Base-by-base conservation (phyloP, 768 basidiomycete species). In the Astraeus odoratus region DNA sequence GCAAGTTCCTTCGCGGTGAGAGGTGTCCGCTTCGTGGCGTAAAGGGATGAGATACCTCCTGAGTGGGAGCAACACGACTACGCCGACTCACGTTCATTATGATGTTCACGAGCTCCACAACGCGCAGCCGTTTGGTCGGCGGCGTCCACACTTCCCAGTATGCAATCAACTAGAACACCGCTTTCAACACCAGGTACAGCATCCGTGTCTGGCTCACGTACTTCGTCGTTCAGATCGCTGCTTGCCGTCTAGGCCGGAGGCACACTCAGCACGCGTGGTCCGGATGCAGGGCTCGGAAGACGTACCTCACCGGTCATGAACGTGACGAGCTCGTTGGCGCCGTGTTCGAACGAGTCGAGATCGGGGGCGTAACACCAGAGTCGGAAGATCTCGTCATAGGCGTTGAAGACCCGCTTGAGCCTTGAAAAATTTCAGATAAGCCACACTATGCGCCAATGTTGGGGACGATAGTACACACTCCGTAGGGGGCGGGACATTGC, bases 311-410 rank as follows among this genome's bases (percentile, higher is more conserved):
- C 77, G 16, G 78, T 68, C 47, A 81, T 64, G 47, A 81, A 73
- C 16, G 65, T 68, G 19, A 80, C 65, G 16, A 75, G 66, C 57
- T 86, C 84, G 47, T 72, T 76, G 19, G 74, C 75, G 2, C 77
- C 76, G 42, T 83, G 78, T 50, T 88, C 83, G 43, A 80, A 80
- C 0, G 76, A 63, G 47, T 84, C 80, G 36, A 86, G 51, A 56
- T 87, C 83, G 29, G 77, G 70, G 7, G 84, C 75, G 52, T 73
- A 78, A 55, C 79, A 77, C 75, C 81, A 85, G 10, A 73, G 57
- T 48, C 78, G 73, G 39, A 80, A 52, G 15, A 84, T 61, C 53
- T 87, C 84, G 44, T 80, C 77, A 47, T 80, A 71, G n/a, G 78
- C 74, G 16, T 75, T 73, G 57, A 75, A 75, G 19, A 77, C 67